Base-by-base conservation (phyloP, 179 eudicot genomes). In the Vitellaria paradoxa region DNA sequence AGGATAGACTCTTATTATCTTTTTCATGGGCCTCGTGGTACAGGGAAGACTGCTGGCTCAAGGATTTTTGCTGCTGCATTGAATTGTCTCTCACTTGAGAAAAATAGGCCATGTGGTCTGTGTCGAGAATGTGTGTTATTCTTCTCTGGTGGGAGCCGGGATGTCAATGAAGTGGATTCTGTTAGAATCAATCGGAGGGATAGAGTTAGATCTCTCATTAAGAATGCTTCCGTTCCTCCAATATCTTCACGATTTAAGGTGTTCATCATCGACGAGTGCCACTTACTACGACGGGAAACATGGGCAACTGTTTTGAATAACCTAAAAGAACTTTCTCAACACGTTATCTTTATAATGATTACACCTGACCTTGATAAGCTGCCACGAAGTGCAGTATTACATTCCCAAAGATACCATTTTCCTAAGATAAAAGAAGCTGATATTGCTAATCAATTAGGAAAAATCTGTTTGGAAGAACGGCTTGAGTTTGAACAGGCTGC, bases 51-150 rank as follows among this genome's bases (percentile, higher is more conserved):
- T 69, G 92, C 89, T 73, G 94, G 96, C 23, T 86, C 99, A 7
- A 87, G 91, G 77, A 86, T 96, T 42, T 96, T 96, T 80, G 98
- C 98, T 72, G 99, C 98, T 68, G 97, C 99, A 30, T 79, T 96
- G 76, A 96, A 96, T 74, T 96, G 99, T 76, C 91, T 89, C 26
- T 88, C 97, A 4, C 40, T 78, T 17, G 88, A 88, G 63, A 84
- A 79, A 66, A 81, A 83, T 23, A 88, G 80, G 73, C 99, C 99
- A 0, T 96, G 99, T 82, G 92, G 97, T 37, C 45, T 82, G 61
- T 96, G 99, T 88, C 86, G 89, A 77, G 97, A 94, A 76, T 96
- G 99, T 56, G 77, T 81, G 69, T 18, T 88, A 60, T 91, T 89
- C 79, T 93, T 87, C 71, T 87, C 96, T 30, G 99, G 99, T 70